Evolutionary conservation across 106 monocot species (phyloP).

Genomic region (Cymbidium sinense): DNA sequence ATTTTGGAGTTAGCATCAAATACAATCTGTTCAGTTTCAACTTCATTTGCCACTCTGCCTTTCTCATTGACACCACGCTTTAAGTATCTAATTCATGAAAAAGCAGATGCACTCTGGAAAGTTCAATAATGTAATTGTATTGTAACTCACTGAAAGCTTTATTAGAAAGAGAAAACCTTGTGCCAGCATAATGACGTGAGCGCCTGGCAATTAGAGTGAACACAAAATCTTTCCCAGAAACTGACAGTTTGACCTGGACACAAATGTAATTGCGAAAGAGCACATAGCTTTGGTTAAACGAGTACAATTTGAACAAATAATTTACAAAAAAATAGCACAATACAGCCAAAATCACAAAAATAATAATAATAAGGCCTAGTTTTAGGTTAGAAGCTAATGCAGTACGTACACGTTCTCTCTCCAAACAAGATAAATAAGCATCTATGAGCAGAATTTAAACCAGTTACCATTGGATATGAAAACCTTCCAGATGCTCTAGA

Average conservation of each 20-base stretch:
- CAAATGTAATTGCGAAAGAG: conserved; percentile 1
- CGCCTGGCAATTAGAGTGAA: conserved; percentile 96
- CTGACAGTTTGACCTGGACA: conserved; percentile 58
- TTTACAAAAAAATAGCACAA: background rate
- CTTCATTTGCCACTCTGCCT: conserved; percentile 97
- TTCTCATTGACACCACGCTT: conserved; percentile 96
- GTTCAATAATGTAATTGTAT: background rate
- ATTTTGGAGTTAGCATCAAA: conserved; percentile 51
- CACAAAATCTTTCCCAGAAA: conserved; percentile 66
- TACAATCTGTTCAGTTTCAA: conserved; percentile 96
- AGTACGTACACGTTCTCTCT: background rate
- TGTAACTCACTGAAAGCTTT: background rate
- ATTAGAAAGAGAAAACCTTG: conserved; percentile 49
- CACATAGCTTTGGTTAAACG: background rate
- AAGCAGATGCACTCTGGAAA: background rate
- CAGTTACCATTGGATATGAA: background rate
- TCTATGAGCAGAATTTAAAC: background rate
- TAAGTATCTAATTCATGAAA: conserved; percentile 51
- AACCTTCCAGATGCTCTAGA: background rate
- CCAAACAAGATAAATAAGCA: background rate
- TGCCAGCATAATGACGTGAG: conserved; percentile 96
- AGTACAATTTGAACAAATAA: background rate
- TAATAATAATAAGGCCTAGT: background rate
- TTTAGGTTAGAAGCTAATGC: background rate
- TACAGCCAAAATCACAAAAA: background rate